These are phyloP conservation scores for Colletotrichum viniferum DNA, from an alignment of 2,329 filamentous ascomycete species.

Conservation along the genomic window DNA sequence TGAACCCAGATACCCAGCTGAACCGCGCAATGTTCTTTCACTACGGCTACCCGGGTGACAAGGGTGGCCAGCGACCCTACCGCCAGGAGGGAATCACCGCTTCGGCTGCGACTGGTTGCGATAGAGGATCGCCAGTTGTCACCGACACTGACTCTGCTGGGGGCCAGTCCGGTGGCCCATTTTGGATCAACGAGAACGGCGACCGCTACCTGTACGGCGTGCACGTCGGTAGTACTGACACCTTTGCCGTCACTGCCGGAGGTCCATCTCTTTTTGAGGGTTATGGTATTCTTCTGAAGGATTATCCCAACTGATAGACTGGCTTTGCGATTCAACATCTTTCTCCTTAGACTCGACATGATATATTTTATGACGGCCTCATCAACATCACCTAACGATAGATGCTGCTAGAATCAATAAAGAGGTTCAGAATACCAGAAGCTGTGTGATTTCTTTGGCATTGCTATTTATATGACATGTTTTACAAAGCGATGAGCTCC, in stretches of 20 bases:
- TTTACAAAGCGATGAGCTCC: not conserved
- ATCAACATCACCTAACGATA: not conserved
- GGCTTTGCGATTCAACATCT: not conserved
- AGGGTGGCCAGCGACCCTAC: constrained; percentile 19
- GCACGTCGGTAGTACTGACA: not conserved
- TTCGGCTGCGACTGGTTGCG: not conserved
- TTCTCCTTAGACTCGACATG: not conserved
- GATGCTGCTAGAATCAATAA: not conserved
- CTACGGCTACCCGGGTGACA: constrained; percentile 26
- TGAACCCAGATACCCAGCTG: constrained; percentile 14
- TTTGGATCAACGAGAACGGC: constrained; percentile 9
- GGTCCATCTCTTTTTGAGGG: not conserved
- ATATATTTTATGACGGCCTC: not conserved
- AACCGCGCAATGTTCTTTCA: constrained; percentile 23
- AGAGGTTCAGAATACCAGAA: not conserved
- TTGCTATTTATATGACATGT: not conserved
- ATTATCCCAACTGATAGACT: not conserved
- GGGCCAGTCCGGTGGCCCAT: constrained; percentile 6
- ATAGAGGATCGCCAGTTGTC: constrained; percentile 1
- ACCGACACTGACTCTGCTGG: constrained; percentile 4
- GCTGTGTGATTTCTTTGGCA: not conserved
- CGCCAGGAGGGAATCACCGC: constrained; percentile 16
- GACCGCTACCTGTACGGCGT: constrained; percentile 7
- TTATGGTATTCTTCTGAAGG: not conserved
- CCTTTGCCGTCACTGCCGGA: not conserved